phyloP scores from a whole-genome alignment of 768 basidiomycete genomes.

The Phanerochaete carnosa region DNA sequence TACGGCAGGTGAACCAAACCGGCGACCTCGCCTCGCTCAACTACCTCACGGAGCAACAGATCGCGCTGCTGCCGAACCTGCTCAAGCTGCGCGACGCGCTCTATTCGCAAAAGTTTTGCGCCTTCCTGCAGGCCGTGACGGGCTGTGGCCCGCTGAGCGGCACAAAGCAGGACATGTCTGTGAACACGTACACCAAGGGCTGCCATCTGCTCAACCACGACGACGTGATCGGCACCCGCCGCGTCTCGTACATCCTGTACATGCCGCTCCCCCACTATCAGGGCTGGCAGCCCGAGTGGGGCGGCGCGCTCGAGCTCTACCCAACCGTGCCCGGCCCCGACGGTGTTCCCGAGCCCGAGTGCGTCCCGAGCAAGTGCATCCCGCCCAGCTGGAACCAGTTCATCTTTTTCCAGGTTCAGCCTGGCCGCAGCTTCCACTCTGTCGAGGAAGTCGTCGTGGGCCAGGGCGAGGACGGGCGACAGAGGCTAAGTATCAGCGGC shows the following conservation, averaged over 20 bases:
- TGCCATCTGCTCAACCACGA: conserved; percentile 97
- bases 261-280: conserved; percentile 76
- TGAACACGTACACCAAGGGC: conserved; percentile 86
- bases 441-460: conserved; percentile 95
- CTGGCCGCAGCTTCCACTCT: conserved; percentile 92
- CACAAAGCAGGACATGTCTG: conserved; percentile 91
- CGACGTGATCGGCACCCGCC: conserved; percentile 93
- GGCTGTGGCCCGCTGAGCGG: conserved; percentile 92
- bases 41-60: conserved; percentile 75
- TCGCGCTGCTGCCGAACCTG: conserved; percentile 76
- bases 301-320: conserved; percentile 93
- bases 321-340: conserved; percentile 59
- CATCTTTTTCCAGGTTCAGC: conserved; percentile 89
- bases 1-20: conserved; percentile 84
- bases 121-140: conserved; percentile 81
- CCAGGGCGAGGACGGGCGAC: conserved; percentile 63
- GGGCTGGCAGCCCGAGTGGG: conserved; percentile 86
- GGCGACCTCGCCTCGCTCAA: conserved; percentile 93
- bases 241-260: conserved; percentile 96
- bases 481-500: conserved; percentile 86
- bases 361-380: conserved; percentile 61
- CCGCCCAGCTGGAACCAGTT: conserved; percentile 89
- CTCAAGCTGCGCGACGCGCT: conserved; percentile 85
- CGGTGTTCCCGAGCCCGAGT: conserved; percentile 66
- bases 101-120: conserved; percentile 80